These are phyloP conservation scores for Trichoderma citrinoviride DNA, from an alignment of 2,329 filamentous ascomycete genomes.

Conservation along the genomic window DNA sequence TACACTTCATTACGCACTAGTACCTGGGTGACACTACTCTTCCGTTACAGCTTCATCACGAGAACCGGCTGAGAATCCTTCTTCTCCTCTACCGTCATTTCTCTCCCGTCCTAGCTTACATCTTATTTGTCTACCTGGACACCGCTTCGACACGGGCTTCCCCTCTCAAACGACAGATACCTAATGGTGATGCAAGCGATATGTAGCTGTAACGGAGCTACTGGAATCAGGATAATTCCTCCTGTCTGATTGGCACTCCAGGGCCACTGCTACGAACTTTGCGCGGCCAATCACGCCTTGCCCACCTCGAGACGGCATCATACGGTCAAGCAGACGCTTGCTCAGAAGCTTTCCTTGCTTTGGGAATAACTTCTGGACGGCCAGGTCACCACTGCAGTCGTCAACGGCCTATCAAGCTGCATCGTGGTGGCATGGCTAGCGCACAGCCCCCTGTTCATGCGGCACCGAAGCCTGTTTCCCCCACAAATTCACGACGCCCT, in stretches of 20 bases:
- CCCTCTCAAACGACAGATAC: neutral
- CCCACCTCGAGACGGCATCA: neutral
- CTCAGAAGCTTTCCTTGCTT: constrained; percentile 3
- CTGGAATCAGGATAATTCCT: neutral
- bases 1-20: neutral
- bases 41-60: neutral
- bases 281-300: neutral
- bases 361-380: neutral
- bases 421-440: constrained; percentile 18
- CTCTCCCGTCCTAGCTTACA: neutral
- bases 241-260: neutral
- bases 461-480: constrained; percentile 9
- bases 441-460: constrained; percentile 4
- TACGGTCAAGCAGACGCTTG: neutral
- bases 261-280: constrained; percentile 6
- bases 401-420: constrained; percentile 18
- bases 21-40: neutral
- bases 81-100: neutral
- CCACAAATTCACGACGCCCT: constrained; percentile 15
- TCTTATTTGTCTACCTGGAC: neutral
- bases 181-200: constrained; percentile 5
- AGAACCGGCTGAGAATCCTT: neutral
- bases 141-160: neutral
- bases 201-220: neutral
- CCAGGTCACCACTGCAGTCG: constrained; percentile 12